These are phyloP conservation scores for Arctostaphylos glauca DNA, from an alignment of 148 eudicot species.

Conservation along the genomic window DNA sequence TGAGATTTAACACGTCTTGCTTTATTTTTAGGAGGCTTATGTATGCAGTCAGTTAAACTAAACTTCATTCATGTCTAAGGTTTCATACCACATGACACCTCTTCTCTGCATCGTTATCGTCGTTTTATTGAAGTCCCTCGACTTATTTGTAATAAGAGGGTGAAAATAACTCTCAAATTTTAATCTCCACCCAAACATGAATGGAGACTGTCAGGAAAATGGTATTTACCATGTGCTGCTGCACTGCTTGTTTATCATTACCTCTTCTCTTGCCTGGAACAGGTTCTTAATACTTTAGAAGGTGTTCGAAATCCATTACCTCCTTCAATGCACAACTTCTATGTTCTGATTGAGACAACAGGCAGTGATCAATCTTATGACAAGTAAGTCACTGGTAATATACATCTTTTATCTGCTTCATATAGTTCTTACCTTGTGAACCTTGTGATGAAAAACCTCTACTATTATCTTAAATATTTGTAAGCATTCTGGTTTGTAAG, in stretches of 20 bases:
- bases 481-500: neutral
- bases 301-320: constrained; percentile 89
- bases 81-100: neutral
- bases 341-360: constrained; percentile 89
- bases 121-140: neutral
- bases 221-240: neutral
- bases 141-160: neutral
- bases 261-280: constrained; percentile 22
- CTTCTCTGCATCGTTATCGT: neutral
- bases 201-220: neutral
- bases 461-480: neutral
- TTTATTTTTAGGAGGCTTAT: neutral
- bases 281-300: constrained; percentile 77
- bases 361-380: constrained; percentile 90
- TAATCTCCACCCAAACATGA: neutral
- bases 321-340: constrained; percentile 68
- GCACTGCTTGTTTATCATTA: neutral
- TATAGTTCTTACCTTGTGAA: neutral
- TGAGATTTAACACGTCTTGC: too few species aligned
- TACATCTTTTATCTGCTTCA: neutral
- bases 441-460: neutral
- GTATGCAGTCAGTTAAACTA: neutral
- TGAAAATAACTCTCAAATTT: neutral
- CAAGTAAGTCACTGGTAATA: constrained; percentile 44
- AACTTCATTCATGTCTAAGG: neutral